These are phyloP conservation scores for Aquanectria penicillioides DNA, from an alignment of 2,329 filamentous ascomycete genomes.

Conservation along the genomic window DNA sequence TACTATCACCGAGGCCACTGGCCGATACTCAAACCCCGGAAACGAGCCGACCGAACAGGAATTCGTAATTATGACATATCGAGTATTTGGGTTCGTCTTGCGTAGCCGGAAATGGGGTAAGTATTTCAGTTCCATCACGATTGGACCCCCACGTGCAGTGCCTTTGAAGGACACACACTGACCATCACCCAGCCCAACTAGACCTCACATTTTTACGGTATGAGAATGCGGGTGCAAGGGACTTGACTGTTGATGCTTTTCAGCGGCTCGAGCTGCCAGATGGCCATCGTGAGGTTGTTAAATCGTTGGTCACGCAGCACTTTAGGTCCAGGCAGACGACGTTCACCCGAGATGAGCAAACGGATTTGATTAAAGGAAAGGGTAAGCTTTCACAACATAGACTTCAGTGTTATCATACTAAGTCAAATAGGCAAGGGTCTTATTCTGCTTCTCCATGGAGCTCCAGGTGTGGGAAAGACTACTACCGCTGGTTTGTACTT, in stretches of 20 bases:
- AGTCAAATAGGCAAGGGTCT: slow-evolving; percentile 13
- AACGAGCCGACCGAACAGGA: slow-evolving; percentile 34
- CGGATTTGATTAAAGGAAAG: neutral
- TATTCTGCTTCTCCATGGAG: slow-evolving; percentile 16
- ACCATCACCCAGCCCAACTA: too few relatives aligned
- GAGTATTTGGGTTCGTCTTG: slow-evolving; percentile 47
- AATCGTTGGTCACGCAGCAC: neutral
- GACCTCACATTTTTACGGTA: too few relatives aligned
- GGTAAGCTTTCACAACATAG: too few relatives aligned
- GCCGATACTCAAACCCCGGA: neutral
- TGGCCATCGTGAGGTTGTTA: neutral
- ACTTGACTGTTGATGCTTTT: too few relatives aligned
- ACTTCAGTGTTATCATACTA: too few relatives aligned
- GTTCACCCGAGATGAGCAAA: neutral
- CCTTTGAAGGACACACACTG: too few relatives aligned
- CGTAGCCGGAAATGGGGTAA: slow-evolving; percentile 47
- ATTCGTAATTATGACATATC: slow-evolving; percentile 44
- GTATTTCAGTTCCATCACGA: too few relatives aligned
- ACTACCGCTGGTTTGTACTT: neutral
- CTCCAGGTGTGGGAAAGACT: slow-evolving; percentile 24
- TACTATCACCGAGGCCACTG: neutral
- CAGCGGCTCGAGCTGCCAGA: neutral
- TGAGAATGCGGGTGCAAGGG: too few relatives aligned
- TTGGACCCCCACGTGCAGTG: too few relatives aligned
- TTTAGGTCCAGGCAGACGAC: neutral